Base-by-base conservation (phyloP, 495 filamentous ascomycete genomes). In the Tuber magnatum region DNA sequence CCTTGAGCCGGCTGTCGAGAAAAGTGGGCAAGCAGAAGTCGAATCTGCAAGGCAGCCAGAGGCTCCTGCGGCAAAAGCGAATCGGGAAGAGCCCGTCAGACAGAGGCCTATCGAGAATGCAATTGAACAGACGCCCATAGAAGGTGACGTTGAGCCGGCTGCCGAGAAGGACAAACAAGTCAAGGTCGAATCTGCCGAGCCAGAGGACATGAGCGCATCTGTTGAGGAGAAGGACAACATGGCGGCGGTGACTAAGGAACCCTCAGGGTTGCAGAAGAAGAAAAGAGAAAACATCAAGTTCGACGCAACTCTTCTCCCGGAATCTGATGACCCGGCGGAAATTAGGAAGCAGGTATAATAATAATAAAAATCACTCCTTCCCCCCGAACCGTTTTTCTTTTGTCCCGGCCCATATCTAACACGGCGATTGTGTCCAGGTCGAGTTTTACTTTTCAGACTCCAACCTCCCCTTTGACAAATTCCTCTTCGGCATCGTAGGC, bases 391-490 rank as follows among this genome's bases (percentile, higher is more conserved):
- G 44, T 16, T 56, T 9, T 28, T 41, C 61, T 51, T 46, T 39
- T 16, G 61, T 28, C 7, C n/a, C 41, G 24, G 16, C 0, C 7
- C 20, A 71, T 69, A 38, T n/a, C 51, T 79, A 32, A 79, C 43
- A 28, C 18, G 9, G 10, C 12, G 40, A 71, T 38, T 38, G 40
- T 43, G 65, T 28, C 44, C 80, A 97, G 93, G 94, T 97, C 74
- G 94, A 99, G 81, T 99, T 97, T 83, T 99, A 98, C 85, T 97
- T 99, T 84, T 91, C 92, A 75, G 93, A 97, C 83, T 91, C 91
- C 78, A 99, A 99, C 82, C 88, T 98, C 0, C 91, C 91, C 68
- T 88, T 87, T 78, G 95, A 99, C 84, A 91, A 93, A 81, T 94
- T 93, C 85, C 87, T 99, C 51, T 91, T 93, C 85, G 84, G 87